phyloP scores from a whole-genome alignment of 2,329 filamentous ascomycete species.

The Byssochlamys sp. region DNA sequence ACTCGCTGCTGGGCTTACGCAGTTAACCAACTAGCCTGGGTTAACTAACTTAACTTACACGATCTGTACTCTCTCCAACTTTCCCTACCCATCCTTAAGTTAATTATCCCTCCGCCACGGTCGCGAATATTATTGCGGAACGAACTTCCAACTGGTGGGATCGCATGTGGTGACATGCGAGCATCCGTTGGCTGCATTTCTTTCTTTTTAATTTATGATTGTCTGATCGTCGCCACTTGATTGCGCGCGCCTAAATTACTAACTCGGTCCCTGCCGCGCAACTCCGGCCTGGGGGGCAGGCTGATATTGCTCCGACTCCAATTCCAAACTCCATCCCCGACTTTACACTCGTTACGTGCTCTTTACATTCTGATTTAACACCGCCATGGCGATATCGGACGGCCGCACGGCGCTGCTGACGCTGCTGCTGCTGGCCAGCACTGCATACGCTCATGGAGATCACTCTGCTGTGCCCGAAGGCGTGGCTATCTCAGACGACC shows the following conservation, averaged over 20 bases:
- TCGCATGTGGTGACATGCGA: neutral
- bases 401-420: constrained; percentile 14
- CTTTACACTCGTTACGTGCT: neutral
- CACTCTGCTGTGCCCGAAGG: constrained; percentile 58
- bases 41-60: neutral
- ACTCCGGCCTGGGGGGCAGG: neutral
- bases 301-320: neutral
- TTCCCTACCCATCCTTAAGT: neutral
- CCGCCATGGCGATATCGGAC: neutral
- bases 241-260: neutral
- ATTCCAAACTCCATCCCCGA: neutral
- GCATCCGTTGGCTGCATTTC: neutral
- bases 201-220: neutral
- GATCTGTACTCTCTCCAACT: neutral
- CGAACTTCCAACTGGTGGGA: neutral
- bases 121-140: neutral
- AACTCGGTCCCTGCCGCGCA: neutral
- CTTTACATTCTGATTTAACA: neutral
- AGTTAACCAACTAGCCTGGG: no score
- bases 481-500: constrained; percentile 59
- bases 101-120: no score
- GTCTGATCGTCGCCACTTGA: neutral
- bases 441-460: constrained; percentile 41
- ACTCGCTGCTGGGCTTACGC: neutral
- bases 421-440: constrained; percentile 19